Conservation (phyloP, 805 yeast species). For the Cyberlindnera maclurae region DNA sequence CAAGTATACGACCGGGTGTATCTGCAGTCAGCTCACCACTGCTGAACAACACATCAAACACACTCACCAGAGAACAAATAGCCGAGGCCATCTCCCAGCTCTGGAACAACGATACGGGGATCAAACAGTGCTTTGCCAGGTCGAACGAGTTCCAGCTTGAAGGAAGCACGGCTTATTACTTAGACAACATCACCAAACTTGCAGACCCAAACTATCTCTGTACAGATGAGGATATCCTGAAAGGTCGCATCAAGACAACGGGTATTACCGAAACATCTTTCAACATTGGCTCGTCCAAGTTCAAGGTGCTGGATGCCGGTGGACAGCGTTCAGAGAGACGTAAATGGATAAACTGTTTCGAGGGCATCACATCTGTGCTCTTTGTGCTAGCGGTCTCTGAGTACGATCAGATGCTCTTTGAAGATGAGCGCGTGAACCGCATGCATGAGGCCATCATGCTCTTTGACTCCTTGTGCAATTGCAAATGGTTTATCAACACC, state of each 20-base stretch:
- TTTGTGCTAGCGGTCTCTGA: slow-evolving; percentile 88
- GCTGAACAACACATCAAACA: slow-evolving; percentile 7
- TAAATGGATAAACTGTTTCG: slow-evolving; percentile 94
- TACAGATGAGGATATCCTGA: slow-evolving; percentile 74
- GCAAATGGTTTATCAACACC: slow-evolving; percentile 76
- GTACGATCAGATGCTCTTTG: slow-evolving; percentile 87
- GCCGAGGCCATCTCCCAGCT: slow-evolving; percentile 63
- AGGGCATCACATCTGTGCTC: slow-evolving; percentile 78
- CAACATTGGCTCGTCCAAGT: slow-evolving; percentile 53
- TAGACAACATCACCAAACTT: slow-evolving; percentile 62
- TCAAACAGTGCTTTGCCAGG: slow-evolving; percentile 46
- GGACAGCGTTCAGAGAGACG: slow-evolving; percentile 89
- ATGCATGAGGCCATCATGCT: slow-evolving; percentile 85
- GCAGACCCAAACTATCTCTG: slow-evolving; percentile 61
- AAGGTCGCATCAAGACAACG: slow-evolving; percentile 90
- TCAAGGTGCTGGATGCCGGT: slow-evolving; percentile 89
- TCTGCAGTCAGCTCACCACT: slow-evolving; percentile 14
- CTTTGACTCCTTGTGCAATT: slow-evolving; percentile 78
- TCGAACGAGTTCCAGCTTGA: slow-evolving; percentile 81
- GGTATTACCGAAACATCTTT: slow-evolving; percentile 89
- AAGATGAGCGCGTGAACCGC: slow-evolving; percentile 82
- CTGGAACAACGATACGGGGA: slow-evolving; percentile 70
- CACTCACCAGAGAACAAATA: slow-evolving; percentile 39
- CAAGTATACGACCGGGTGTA: slow-evolving; percentile 19
- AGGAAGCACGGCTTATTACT: slow-evolving; percentile 74